Evolutionary conservation across 805 yeast genomes (phyloP), one percentile per base, ranked within the genome.

Genomic region (Kodamaea fukazawae): DNA sequence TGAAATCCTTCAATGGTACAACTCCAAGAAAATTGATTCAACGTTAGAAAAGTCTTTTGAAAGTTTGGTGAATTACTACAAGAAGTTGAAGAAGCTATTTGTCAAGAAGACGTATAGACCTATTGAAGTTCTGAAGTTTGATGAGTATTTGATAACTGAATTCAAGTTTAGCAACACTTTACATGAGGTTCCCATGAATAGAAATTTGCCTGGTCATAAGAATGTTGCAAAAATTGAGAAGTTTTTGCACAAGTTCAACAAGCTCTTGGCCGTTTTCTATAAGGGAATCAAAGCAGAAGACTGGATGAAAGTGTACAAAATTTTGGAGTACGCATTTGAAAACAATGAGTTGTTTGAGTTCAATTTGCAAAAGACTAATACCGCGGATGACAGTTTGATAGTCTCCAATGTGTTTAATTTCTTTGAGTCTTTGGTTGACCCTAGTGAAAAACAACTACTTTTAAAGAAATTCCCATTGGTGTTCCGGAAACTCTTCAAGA

Each of bases 241-340:
- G 35, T 83, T 86, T 61, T 68, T 87, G 15, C 75, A 73, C 40
- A 73, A 74, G 33, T 59, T 90, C 43, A 91, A 90, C 60, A 65
- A 70, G 12, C 65, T 86, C 5, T 71, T 86, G 18, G 66, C 75
- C 2, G 73, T 75, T 3, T 68, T 83, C 23, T 80, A 83, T 54
- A 67, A 63, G 18, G 73, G 78, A 8, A 73, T 83, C 25, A 72
- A 78, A 9, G 59, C 79, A 9, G 76, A 75, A 44, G 95, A 90
- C 50, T 91, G 97, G 96, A 68, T 87, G 37, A 73, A 75, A 40
- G 76, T 83, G 3, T 85, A 78, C 56, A 91, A 87, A 53, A 62
- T 81, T 1, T 61, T 91, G 32, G 96, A 90, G 55, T 65, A 76
- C 23, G 82, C 83, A 43, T 76, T 82, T 17, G 76, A 78, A 15